Evolutionary conservation across 257 asterid species (phyloP), one percentile per base, ranked within the genome.

Genomic region (Fraxinus americana): DNA sequence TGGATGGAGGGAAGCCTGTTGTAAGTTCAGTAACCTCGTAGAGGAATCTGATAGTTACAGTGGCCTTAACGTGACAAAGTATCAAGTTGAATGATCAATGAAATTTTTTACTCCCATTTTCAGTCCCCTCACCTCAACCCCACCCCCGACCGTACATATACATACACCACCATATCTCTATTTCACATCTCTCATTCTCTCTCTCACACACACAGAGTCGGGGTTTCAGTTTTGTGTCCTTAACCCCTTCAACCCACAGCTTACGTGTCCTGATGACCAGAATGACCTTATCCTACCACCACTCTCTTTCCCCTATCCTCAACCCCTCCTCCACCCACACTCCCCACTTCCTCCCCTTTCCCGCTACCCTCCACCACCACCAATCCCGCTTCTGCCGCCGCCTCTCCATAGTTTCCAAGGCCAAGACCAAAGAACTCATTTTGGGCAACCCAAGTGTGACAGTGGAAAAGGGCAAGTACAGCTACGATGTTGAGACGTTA

Each of bases 401-500:
- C 79, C 80, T 88, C 83, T 34, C 87, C 71, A 71, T 89, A 1
- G 79, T 83, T 74, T 72, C 89, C 66, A 89, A 90, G 41, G 90
- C 94, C 0, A 92, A 86, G 71, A 79, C 88, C 70, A 91, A 82
- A 67, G 98, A 94, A 32, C 86, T 94, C 45, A 83, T 94, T 81
- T 90, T 92, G 79, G 99, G 97, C 0, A 92, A 91, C 83, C 99
- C 99, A 11, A 84, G 94, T 27, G 86, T 95, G 21, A 90, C 96
- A 13, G 97, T 95, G 71, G 97, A 92, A 86, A 91, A 92, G 76
- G 99, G 98, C n/a, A 95, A 95, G 84, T 95, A 95, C 80, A 84
- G 91, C 83, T 95, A 95, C 88, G 97, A 92, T 81, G 98, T 95
- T 29, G 98, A 95, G 86, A 91, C 99, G 75, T 91, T 95, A 79